Evolutionary conservation across 1,284 basidiomycete species (phyloP).

Genomic region (Pisolithus thermaeus): DNA sequence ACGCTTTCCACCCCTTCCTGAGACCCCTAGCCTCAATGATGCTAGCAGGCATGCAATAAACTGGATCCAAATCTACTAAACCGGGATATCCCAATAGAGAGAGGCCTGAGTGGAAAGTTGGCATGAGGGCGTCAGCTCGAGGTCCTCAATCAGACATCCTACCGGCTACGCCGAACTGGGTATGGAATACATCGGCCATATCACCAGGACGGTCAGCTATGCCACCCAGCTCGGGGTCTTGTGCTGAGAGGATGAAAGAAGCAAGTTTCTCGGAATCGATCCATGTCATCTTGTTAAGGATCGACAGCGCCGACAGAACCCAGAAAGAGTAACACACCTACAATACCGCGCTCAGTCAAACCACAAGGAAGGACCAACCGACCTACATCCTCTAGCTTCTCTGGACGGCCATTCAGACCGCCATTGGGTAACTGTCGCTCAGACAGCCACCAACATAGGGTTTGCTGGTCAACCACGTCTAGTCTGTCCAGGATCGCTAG

Average conservation of each 20-base stretch:
- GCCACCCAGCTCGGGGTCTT: slow-evolving; percentile 90
- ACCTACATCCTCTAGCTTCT: slow-evolving; percentile 94
- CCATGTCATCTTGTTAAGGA: slow-evolving; percentile 83
- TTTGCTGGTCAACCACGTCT: slow-evolving; percentile 71
- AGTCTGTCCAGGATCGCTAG: slow-evolving; percentile 83
- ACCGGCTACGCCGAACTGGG: slow-evolving; percentile 90
- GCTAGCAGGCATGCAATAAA: slow-evolving; percentile 91
- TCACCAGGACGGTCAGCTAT: slow-evolving; percentile 94
- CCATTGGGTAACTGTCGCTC: slow-evolving; percentile 92
- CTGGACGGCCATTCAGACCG: slow-evolving; percentile 91
- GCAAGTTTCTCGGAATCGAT: slow-evolving; percentile 83
- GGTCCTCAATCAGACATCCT: slow-evolving; percentile 15
- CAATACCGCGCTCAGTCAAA: neutral
- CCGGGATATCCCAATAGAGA: slow-evolving; percentile 88
- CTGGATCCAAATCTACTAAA: slow-evolving; percentile 81
- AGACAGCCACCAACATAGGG: slow-evolving; percentile 86
- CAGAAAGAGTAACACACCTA: slow-evolving; percentile 98
- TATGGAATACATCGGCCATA: slow-evolving; percentile 96
- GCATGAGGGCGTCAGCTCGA: neutral
- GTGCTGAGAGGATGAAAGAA: slow-evolving; percentile 80
- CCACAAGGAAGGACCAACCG: neutral
- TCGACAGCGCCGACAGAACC: slow-evolving; percentile 87
- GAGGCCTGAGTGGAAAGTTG: slow-evolving; percentile 49
- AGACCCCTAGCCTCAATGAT: slow-evolving; percentile 66
- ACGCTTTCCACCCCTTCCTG: slow-evolving; percentile 61